Conservation (phyloP, 495 filamentous ascomycete species). For the Aspergillus asperescens region DNA sequence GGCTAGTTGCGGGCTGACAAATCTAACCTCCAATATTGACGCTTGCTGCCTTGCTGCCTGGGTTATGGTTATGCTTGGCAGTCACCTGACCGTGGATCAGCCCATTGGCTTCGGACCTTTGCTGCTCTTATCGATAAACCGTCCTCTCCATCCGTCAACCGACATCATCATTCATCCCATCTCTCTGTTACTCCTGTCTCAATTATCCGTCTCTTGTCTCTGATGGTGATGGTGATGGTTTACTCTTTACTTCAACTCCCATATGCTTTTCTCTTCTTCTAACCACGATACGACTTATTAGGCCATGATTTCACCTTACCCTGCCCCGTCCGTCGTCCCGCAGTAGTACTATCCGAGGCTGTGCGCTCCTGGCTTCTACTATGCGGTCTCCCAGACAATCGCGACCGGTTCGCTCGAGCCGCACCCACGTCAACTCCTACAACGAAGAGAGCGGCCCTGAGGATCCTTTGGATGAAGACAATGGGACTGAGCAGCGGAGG, state of each 20-base stretch:
- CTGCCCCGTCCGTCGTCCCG: not conserved
- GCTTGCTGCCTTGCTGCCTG: not conserved
- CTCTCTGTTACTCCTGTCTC: not conserved
- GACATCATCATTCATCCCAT: constrained; percentile 5
- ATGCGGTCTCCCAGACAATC: constrained; percentile 22
- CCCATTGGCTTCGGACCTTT: too few relatives aligned
- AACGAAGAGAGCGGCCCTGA: constrained; percentile 37
- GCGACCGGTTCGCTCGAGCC: constrained; percentile 37
- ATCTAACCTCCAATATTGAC: constrained; percentile 15
- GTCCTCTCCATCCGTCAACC: not conserved
- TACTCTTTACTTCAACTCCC: not conserved
- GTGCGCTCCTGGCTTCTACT: constrained; percentile 22
- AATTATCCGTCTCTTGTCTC: constrained; percentile 14
- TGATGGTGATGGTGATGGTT: constrained; percentile 17
- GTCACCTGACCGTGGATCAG: too few relatives aligned
- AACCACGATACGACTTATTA: not conserved
- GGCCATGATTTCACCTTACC: not conserved
- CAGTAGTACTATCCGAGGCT: constrained; percentile 12
- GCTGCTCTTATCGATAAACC: constrained; percentile 24
- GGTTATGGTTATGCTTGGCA: too few relatives aligned
- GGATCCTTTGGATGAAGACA: constrained; percentile 18
- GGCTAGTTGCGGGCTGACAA: constrained; percentile 20
- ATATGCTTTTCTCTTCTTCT: not conserved
- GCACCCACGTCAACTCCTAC: constrained; percentile 37
- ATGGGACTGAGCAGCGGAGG: constrained; percentile 10